Conservation (phyloP, 495 filamentous ascomycete genomes). For the Annulohypoxylon stygium region DNA sequence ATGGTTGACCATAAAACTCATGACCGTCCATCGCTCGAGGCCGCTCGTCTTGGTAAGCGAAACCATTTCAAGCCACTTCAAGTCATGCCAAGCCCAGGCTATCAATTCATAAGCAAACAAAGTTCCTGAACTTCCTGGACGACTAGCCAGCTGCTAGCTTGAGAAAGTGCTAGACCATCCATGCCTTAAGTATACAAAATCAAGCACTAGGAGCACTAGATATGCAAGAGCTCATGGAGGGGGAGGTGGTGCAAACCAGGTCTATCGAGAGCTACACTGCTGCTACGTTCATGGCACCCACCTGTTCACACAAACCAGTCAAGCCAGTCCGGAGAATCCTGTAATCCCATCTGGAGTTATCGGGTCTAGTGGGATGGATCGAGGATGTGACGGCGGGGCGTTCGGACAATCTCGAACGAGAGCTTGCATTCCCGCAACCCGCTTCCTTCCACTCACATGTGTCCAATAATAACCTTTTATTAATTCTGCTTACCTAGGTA, state of each 20-base stretch:
- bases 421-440: slow-evolving; percentile 49
- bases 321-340: slow-evolving; percentile 26
- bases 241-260: slow-evolving; percentile 23
- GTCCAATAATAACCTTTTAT: slow-evolving; percentile 43
- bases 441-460: slow-evolving; percentile 34
- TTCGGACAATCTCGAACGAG: slow-evolving; percentile 47
- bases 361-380: slow-evolving; percentile 45
- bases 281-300: slow-evolving; percentile 18
- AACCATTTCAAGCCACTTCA: slow-evolving; percentile 2
- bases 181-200: slow-evolving; percentile 1
- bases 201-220: background rate
- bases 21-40: background rate
- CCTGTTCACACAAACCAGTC: slow-evolving; percentile 13
- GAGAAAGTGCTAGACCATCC: background rate
- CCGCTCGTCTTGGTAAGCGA: slow-evolving; percentile 5
- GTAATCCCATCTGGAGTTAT: slow-evolving; percentile 40
- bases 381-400: slow-evolving; percentile 46
- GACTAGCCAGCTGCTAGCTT: background rate
- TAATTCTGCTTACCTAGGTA: slow-evolving; percentile 31
- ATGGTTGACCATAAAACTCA: slow-evolving; percentile 5
- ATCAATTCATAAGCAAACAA: slow-evolving; percentile 18
- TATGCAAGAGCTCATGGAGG: background rate
- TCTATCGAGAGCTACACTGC: slow-evolving; percentile 20
- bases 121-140: background rate
- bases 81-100: slow-evolving; percentile 9